These are phyloP conservation scores for Aspergillus ellipticus DNA, from an alignment of 495 filamentous ascomycete species.

Conservation along the genomic window DNA sequence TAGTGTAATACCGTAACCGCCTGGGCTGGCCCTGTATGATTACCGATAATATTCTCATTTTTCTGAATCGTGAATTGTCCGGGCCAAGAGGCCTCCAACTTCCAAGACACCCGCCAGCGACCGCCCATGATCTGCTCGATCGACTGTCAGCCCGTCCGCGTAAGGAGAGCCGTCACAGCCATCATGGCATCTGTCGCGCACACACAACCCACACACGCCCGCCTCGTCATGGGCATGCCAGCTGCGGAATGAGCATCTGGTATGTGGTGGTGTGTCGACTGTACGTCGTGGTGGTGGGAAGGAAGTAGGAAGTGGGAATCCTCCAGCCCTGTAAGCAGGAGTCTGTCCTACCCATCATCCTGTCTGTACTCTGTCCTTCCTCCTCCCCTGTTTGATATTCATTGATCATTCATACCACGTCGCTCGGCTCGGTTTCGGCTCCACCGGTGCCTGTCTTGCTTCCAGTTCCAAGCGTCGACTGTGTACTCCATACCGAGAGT, in stretches of 20 bases:
- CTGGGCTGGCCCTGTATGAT: background rate
- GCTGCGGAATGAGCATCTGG: slow-evolving; percentile 5
- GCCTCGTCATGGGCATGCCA: background rate
- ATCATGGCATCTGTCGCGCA: background rate
- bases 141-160: background rate
- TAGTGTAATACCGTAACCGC: slow-evolving; percentile 14
- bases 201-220: too few species aligned
- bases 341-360: slow-evolving; percentile 5
- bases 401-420: background rate
- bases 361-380: background rate
- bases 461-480: too few species aligned
- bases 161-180: background rate
- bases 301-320: slow-evolving; percentile 7
- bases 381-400: background rate
- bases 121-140: background rate
- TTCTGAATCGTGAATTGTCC: background rate
- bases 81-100: background rate
- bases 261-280: too few species aligned
- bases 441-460: background rate
- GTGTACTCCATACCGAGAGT: too few species aligned
- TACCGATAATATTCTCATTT: slow-evolving; percentile 3
- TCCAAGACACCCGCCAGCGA: background rate
- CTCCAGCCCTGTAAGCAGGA: slow-evolving; percentile 2
- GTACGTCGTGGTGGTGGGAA: too few species aligned
- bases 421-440: background rate